These are phyloP conservation scores for Massariosphaeria phaeospora DNA, from an alignment of 495 filamentous ascomycete species.

Conservation along the genomic window DNA sequence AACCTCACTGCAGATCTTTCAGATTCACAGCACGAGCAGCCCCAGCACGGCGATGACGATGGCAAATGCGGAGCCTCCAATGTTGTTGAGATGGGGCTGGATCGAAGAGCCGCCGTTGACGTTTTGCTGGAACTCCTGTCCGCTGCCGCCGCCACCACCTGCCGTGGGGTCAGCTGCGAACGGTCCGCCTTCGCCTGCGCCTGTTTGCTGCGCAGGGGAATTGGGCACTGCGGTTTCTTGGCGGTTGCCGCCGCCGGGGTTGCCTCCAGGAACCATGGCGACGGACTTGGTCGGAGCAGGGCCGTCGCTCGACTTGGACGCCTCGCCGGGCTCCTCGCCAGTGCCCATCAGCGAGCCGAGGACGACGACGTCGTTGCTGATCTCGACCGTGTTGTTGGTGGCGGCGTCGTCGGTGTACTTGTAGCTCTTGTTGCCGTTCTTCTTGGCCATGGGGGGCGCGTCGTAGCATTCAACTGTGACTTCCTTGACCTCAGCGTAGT, in stretches of 20 bases:
- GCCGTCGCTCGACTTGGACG: slow-evolving; percentile 19
- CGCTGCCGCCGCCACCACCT: background rate
- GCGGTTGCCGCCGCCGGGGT: slow-evolving; percentile 27
- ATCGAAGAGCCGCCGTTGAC: slow-evolving; percentile 1
- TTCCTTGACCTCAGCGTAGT: slow-evolving; percentile 75
- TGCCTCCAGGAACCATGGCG: slow-evolving; percentile 40
- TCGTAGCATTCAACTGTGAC: slow-evolving; percentile 82
- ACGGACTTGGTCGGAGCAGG: slow-evolving; percentile 19
- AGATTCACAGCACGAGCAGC: slow-evolving; percentile 30
- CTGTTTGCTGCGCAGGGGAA: background rate
- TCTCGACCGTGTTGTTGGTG: slow-evolving; percentile 68
- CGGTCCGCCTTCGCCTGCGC: background rate
- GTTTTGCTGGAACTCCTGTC: slow-evolving; percentile 14
- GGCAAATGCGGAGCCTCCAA: slow-evolving; percentile 24
- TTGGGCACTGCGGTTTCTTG: background rate
- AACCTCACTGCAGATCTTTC: background rate
- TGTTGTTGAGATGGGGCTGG: slow-evolving; percentile 13
- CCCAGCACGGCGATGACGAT: slow-evolving; percentile 27
- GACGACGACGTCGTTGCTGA: slow-evolving; percentile 69
- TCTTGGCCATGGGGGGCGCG: slow-evolving; percentile 58
- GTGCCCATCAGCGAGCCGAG: slow-evolving; percentile 73
- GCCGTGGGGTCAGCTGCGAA: background rate
- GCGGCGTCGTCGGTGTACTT: slow-evolving; percentile 61
- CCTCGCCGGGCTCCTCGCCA: slow-evolving; percentile 46
- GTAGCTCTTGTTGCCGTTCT: slow-evolving; percentile 62